A percentile compares a stretch with the other conserved stretches of the same genome.
Conservation (phyloP, 129 eudicot species). For the Helianthus annuus region HanXRQr2.0-SUNRISE NC_035449.2:58456097-58456596, state of each 20-base stretch:
- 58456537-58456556: conserved; percentile 48
- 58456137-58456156: too few species aligned
- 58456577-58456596: conserved; percentile 29
- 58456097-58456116: too few species aligned
- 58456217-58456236: conserved; percentile 81
- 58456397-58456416: neutral
- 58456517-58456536: conserved; percentile 49
- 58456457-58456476: conserved; percentile 92
- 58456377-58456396: conserved; percentile 10
- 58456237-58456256: conserved; percentile 82
- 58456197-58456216: conserved; percentile 71
- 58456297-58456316: conserved; percentile 64
- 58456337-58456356: conserved; percentile 87
- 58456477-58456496: conserved; percentile 75
- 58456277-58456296: conserved; percentile 77
- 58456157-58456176: neutral
- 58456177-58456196: conserved; percentile 23
- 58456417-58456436: neutral
- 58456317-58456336: conserved; percentile 75
- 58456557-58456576: conserved; percentile 43
- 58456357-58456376: conserved; percentile 80
- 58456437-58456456: conserved; percentile 42
- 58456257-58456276: conserved; percentile 59
- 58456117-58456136: too few species aligned
- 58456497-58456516: conserved; percentile 52